Base-by-base conservation (phyloP, 2,329 filamentous ascomycete species). In the Penicillium sp. region DNA sequence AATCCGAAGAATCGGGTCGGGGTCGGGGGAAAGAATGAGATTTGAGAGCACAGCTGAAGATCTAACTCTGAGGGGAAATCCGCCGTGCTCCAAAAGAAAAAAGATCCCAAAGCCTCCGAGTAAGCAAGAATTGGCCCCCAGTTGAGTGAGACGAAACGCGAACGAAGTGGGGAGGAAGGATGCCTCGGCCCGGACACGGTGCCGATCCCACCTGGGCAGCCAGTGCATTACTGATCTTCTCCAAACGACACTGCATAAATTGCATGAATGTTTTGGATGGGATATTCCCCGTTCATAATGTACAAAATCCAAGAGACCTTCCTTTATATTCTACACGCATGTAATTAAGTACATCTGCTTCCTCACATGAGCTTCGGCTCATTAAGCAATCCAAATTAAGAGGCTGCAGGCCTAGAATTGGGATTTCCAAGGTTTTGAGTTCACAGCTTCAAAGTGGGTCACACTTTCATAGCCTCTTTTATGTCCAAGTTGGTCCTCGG, bases 161-260 rank as follows among this genome's bases (percentile, higher is more conserved):
- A 14, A 31, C 36, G 11, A 38, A 36, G 48, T 38, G 32, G 21
- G n/a, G n/a, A 22, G 18, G 13, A 34, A 47, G 50, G 36, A 39
- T 51, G 40, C 55, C 55, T 57, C 55, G 55, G 55, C 52, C 51
- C 45, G 36, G 29, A 14, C 24, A 27, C 24, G 5, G 32, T 21
- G 47, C 42, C 51, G 52, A 48, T 52, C 48, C 38, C 36, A 18
- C 18, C 18, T 18, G 18, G 18, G 18, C 18, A 24, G 38, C 16
- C 22, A 38, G 21, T 31, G 9, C 44, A 46, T 27, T 11, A 44
- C 32, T 39, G 13, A 13, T 9, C 18, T 9, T 27, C 4, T 34
- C 13, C 34, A 13, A 36, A 34, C 32, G 32, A 18, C 18, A 18
- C 18, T 27, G 24, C 24, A 27, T 8, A 27, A 27, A 27, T 27